phyloP scores from a whole-genome alignment of 2,329 filamentous ascomycete genomes.

The Capronia coronata region DNA sequence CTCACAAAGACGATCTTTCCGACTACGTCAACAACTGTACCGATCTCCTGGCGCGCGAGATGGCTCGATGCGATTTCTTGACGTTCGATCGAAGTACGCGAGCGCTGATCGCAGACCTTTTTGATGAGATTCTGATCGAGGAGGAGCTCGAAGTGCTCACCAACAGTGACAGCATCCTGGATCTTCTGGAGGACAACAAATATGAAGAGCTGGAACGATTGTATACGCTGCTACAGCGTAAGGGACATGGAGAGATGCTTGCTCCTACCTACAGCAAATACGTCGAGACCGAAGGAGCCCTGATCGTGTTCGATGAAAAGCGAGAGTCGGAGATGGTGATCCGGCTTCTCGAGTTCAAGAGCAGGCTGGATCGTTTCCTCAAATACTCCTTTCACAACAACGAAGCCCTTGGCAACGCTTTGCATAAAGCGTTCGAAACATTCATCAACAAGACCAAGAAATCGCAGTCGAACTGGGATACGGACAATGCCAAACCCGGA shows the following conservation, averaged over 20 bases:
- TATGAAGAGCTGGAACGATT: slow-evolving; percentile 65
- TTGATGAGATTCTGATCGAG: slow-evolving; percentile 66
- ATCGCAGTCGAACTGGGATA: slow-evolving; percentile 63
- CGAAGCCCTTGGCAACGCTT: slow-evolving; percentile 66
- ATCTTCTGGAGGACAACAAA: slow-evolving; percentile 65
- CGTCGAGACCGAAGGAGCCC: slow-evolving; percentile 66
- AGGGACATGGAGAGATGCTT: slow-evolving; percentile 63
- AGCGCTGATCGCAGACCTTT: slow-evolving; percentile 63
- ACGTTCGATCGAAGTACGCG: slow-evolving; percentile 79
- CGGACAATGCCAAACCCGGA: slow-evolving; percentile 85
- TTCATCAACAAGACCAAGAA: slow-evolving; percentile 89
- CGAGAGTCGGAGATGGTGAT: slow-evolving; percentile 80
- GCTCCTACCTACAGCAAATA: slow-evolving; percentile 70
- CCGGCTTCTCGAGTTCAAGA: slow-evolving; percentile 72
- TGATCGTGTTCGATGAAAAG: slow-evolving; percentile 70
- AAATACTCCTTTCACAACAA: slow-evolving; percentile 70
- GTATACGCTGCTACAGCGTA: slow-evolving; percentile 69
- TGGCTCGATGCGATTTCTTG: slow-evolving; percentile 69
- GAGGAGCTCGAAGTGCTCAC: slow-evolving; percentile 61
- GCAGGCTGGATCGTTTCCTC: slow-evolving; percentile 69
- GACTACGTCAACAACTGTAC: slow-evolving; percentile 68
- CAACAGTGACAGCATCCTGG: slow-evolving; percentile 59
- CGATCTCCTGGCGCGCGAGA: slow-evolving; percentile 63
- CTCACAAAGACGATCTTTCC: slow-evolving; percentile 56
- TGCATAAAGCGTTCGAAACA: slow-evolving; percentile 76